A percentile compares a stretch with the other conserved stretches of the same genome.
phyloP scores from a whole-genome alignment of 2,329 filamentous ascomycete genomes.

The Claviceps humidiphila region DNA sequence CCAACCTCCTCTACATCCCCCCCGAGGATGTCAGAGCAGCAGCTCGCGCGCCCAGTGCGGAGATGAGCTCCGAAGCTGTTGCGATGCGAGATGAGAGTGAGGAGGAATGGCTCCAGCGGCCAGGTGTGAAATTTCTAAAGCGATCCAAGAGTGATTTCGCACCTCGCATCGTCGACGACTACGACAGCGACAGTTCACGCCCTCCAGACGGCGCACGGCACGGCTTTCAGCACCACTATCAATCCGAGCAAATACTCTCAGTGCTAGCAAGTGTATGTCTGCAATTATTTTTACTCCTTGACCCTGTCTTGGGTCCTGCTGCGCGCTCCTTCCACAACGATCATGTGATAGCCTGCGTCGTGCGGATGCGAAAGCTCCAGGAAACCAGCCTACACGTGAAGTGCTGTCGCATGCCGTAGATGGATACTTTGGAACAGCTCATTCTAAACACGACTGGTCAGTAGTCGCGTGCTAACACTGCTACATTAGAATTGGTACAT shows the following conservation, averaged over 20 bases:
- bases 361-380: not conserved
- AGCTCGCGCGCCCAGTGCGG: slow-evolving; percentile 29
- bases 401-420: not conserved
- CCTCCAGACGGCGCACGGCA: slow-evolving; percentile 51
- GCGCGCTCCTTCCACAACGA: not conserved
- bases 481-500: slow-evolving; percentile 80
- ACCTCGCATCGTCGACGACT: slow-evolving; percentile 26
- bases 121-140: slow-evolving; percentile 36
- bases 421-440: not conserved
- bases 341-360: slow-evolving; percentile 2
- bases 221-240: slow-evolving; percentile 86
- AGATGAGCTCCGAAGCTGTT: slow-evolving; percentile 18
- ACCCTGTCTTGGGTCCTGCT: not conserved
- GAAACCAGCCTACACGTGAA: not conserved
- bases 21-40: slow-evolving; percentile 27
- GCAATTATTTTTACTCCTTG: not conserved
- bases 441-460: not conserved
- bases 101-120: slow-evolving; percentile 23
- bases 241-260: slow-evolving; percentile 78
- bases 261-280: slow-evolving; percentile 61
- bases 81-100: slow-evolving; percentile 20
- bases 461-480: slow-evolving; percentile 2
- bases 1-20: slow-evolving; percentile 14
- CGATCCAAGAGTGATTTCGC: slow-evolving; percentile 45
- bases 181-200: slow-evolving; percentile 27